phyloP scores from a whole-genome alignment of 2,329 filamentous ascomycete genomes.

The Phyllosticta capitalensis region DNA sequence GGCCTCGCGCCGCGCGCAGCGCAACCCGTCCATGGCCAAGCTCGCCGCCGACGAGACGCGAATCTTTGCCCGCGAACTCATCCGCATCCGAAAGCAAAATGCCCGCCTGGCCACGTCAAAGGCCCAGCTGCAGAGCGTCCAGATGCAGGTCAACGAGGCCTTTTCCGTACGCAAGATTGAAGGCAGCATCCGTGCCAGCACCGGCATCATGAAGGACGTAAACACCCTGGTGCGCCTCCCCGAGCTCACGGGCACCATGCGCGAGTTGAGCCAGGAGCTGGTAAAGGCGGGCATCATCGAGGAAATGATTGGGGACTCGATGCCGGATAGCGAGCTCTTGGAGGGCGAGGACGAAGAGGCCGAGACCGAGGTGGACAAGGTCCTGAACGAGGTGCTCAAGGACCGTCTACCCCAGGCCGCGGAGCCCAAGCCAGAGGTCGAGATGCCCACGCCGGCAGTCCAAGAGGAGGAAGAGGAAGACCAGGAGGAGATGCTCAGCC shows the following conservation, averaged over 20 bases:
- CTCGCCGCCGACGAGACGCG: slow-evolving; percentile 78
- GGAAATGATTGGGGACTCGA: slow-evolving; percentile 84
- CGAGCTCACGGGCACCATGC: slow-evolving; percentile 81
- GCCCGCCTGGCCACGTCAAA: slow-evolving; percentile 73
- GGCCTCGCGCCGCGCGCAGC: slow-evolving; percentile 71
- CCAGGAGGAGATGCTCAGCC: slow-evolving; percentile 79
- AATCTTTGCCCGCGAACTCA: slow-evolving; percentile 78
- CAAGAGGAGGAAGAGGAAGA: slow-evolving; percentile 75
- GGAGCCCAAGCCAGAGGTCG: slow-evolving; percentile 41
- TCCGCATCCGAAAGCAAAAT: slow-evolving; percentile 68
- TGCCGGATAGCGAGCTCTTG: slow-evolving; percentile 60
- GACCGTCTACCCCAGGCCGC: slow-evolving; percentile 61
- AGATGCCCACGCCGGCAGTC: slow-evolving; percentile 42
- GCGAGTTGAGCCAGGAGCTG: slow-evolving; percentile 74
- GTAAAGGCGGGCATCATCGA: slow-evolving; percentile 95
- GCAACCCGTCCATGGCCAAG: slow-evolving; percentile 66
- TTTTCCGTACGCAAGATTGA: slow-evolving; percentile 95
- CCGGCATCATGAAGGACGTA: slow-evolving; percentile 94
- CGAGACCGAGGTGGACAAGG: slow-evolving; percentile 72
- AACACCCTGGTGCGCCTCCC: slow-evolving; percentile 77
- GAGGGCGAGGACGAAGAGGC: slow-evolving; percentile 67
- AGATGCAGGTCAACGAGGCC: slow-evolving; percentile 96
- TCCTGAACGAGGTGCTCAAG: slow-evolving; percentile 82
- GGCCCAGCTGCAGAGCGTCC: slow-evolving; percentile 82
- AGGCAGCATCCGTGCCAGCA: slow-evolving; percentile 74